Percentiles rank a stretch among this genome's conserved stretches.
Conservation (phyloP, 345 rosid species). For the Salix brachista region DNA sequence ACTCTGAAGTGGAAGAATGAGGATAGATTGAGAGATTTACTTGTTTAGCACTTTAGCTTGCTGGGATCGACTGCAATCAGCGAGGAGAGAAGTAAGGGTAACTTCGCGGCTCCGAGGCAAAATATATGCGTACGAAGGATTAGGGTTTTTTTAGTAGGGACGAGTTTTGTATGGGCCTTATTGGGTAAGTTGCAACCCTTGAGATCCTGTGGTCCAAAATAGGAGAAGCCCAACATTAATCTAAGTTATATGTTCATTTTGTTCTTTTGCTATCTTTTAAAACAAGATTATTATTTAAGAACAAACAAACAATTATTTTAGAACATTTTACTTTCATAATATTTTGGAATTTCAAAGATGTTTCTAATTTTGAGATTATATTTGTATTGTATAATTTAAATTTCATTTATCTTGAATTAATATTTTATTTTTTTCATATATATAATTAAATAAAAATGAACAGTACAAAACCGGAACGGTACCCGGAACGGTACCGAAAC, state of each 20-base stretch:
- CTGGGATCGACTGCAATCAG: background rate
- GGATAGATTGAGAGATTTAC: background rate
- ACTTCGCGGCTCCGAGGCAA: background rate
- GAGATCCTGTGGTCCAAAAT: background rate
- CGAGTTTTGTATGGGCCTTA: background rate
- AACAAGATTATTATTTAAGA: background rate
- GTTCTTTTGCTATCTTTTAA: background rate
- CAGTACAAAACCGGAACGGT: too few species aligned
- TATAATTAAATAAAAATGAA: too few species aligned
- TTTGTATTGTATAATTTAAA: too few species aligned
- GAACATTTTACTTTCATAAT: too few species aligned
- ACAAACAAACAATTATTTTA: too few species aligned
- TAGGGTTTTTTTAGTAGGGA: background rate
- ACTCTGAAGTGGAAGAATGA: background rate
- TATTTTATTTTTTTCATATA: too few species aligned
- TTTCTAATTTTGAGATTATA: too few species aligned
- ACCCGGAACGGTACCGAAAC: too few species aligned
- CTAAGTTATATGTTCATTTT: background rate
- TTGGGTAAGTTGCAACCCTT: background rate
- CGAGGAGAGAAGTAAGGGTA: background rate
- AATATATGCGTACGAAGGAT: background rate
- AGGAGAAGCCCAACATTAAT: background rate
- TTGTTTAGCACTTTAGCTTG: background rate
- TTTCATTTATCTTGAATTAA: too few species aligned
- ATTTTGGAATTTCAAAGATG: too few species aligned